phyloP scores from a whole-genome alignment of 2,329 filamentous ascomycete species.

The Ophiostoma ulmi region DNA sequence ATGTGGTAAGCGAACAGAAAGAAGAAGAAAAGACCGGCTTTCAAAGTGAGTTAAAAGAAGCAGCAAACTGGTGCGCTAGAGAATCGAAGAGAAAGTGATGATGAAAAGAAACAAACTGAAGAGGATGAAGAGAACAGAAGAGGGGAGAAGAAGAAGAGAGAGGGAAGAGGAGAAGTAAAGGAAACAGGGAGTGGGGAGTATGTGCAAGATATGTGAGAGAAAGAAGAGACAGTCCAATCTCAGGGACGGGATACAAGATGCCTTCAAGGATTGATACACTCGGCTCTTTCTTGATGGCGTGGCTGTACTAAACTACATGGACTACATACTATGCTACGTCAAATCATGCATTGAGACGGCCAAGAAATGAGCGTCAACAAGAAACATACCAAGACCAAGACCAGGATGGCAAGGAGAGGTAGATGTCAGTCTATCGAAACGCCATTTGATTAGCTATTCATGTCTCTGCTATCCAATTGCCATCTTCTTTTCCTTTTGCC shows the following conservation, averaged over 20 bases:
- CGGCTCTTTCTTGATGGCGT: not conserved
- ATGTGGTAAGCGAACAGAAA: slow-evolving; percentile 19
- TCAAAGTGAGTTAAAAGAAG: slow-evolving; percentile 22
- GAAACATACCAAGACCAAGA: slow-evolving; percentile 12
- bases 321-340: not conserved
- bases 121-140: slow-evolving; percentile 23
- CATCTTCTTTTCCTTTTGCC: not conserved
- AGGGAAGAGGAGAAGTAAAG: slow-evolving; percentile 22
- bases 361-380: slow-evolving; percentile 3
- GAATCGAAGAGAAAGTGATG: slow-evolving; percentile 20
- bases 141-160: slow-evolving; percentile 17
- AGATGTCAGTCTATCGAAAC: not conserved
- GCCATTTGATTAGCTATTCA: not conserved
- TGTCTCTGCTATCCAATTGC: not conserved
- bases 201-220: slow-evolving; percentile 14
- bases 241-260: not conserved
- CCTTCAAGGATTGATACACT: not conserved
- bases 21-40: slow-evolving; percentile 25
- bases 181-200: slow-evolving; percentile 10
- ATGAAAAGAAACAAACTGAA: slow-evolving; percentile 25
- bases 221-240: not conserved
- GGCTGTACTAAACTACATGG: not conserved
- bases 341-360: not conserved
- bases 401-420: slow-evolving; percentile 6
- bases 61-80: slow-evolving; percentile 32